These are phyloP conservation scores for Plasmopara halstedii DNA, from an alignment of 352 stramenopile species.

Conservation along the genomic window DNA sequence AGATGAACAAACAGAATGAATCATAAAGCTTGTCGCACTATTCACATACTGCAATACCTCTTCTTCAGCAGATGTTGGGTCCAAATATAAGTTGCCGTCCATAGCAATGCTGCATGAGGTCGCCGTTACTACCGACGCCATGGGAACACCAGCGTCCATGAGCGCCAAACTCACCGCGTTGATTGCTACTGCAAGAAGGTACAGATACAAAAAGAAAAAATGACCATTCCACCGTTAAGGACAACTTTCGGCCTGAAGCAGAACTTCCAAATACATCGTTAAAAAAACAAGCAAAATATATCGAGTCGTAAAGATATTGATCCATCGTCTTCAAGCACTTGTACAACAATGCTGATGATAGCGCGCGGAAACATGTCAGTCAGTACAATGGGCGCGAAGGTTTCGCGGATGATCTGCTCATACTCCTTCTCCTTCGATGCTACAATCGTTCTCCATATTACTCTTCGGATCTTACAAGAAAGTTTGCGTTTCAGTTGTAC, in stretches of 20 bases:
- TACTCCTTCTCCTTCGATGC: constrained; percentile 81
- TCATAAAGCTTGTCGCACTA: neutral
- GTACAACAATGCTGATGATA: constrained; percentile 81
- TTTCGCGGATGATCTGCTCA: constrained; percentile 73
- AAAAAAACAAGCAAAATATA: constrained; percentile 12
- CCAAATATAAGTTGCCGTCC: constrained; percentile 59
- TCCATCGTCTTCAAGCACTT: constrained; percentile 80
- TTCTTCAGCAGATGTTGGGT: constrained; percentile 62
- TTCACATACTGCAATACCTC: constrained; percentile 29
- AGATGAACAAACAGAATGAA: neutral
- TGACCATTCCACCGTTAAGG: constrained; percentile 30
- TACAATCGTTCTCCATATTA: constrained; percentile 12
- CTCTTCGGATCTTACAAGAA: neutral
- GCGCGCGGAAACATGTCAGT: constrained; percentile 66
- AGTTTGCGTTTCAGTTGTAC: constrained; percentile 5
- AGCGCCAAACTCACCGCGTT: constrained; percentile 72
- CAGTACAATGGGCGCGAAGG: constrained; percentile 62
- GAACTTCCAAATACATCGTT: constrained; percentile 5
- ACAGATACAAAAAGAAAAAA: constrained; percentile 11
- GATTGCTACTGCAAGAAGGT: constrained; percentile 73
- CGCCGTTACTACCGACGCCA: constrained; percentile 60
- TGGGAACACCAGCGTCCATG: constrained; percentile 74
- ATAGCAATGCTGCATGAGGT: constrained; percentile 57
- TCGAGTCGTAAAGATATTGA: constrained; percentile 43
- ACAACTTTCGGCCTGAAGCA: neutral